These are phyloP conservation scores for Hemerocallis citrina DNA, from an alignment of 106 monocot species.

Conservation along the genomic window DNA sequence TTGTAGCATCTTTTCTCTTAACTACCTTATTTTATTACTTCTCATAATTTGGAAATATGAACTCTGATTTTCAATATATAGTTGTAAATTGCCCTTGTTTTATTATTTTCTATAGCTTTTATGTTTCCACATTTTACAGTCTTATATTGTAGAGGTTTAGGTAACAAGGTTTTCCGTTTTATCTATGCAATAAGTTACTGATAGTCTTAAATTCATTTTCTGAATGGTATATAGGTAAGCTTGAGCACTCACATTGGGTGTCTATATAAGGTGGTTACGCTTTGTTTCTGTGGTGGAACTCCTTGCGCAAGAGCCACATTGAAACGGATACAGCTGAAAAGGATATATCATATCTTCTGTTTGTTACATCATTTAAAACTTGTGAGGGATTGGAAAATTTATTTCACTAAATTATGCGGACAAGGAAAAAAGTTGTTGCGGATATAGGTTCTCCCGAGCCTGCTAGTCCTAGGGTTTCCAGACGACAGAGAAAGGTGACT, in stretches of 20 bases:
- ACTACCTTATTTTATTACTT: neutral
- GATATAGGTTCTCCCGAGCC: conserved; percentile 3
- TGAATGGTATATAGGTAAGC: neutral
- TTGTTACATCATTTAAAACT: neutral
- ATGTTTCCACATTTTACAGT: neutral
- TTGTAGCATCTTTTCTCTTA: neutral
- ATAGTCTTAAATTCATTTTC: neutral
- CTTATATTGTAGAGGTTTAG: neutral
- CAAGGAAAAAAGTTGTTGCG: conserved; percentile 7
- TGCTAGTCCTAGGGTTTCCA: neutral
- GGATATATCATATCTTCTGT: neutral
- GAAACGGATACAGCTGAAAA: neutral
- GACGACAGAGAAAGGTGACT: conserved; percentile 2
- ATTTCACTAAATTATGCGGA: conserved; percentile 8
- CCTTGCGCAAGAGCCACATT: neutral
- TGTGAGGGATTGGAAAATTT: neutral
- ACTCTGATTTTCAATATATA: neutral
- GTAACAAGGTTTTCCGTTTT: neutral
- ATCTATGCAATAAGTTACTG: neutral
- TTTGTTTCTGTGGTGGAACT: neutral
- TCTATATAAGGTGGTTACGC: neutral
- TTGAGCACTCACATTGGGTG: neutral
- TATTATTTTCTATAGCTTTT: neutral
- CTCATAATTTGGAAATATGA: too few relatives aligned
- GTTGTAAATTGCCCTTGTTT: neutral